phyloP scores from a whole-genome alignment of 495 filamentous ascomycete genomes.

The Trichoderma erinaceum region DNA sequence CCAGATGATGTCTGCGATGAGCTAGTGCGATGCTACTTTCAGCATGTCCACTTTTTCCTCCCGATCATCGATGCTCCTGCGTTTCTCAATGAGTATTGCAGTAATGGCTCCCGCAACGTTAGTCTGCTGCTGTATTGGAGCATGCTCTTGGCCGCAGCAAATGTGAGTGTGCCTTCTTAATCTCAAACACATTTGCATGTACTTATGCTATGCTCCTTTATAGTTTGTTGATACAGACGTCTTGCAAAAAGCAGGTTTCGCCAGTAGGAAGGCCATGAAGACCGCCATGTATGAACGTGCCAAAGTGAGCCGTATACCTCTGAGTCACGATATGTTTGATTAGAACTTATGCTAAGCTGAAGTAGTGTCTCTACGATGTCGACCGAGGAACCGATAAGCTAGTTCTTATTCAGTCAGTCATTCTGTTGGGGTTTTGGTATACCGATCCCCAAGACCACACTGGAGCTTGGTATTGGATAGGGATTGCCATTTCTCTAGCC shows the following conservation, averaged over 20 bases:
- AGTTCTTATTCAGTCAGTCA: constrained; percentile 33
- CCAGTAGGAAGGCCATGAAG: constrained; percentile 34
- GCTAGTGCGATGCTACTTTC: constrained; percentile 25
- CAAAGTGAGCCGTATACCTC: constrained; percentile 23
- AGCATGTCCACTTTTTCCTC: constrained; percentile 36
- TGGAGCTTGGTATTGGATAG: constrained; percentile 32
- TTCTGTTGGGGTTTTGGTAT: constrained; percentile 37
- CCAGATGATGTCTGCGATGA: constrained; percentile 22
- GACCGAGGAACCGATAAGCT: constrained; percentile 33
- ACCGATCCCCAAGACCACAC: constrained; percentile 33
- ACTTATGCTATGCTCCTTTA: neutral
- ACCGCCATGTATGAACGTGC: constrained; percentile 34
- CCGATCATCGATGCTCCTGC: constrained; percentile 33
- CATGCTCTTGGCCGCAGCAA: constrained; percentile 35
- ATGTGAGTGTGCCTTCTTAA: constrained; percentile 25
- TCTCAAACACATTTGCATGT: neutral
- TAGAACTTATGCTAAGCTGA: neutral
- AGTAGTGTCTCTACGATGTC: constrained; percentile 34
- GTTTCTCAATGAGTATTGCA: constrained; percentile 26
- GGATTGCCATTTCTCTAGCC: constrained; percentile 31
- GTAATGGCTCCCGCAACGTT: constrained; percentile 24
- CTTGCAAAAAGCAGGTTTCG: constrained; percentile 29
- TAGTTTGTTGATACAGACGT: constrained; percentile 28
- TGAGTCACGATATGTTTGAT: neutral
- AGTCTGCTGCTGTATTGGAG: constrained; percentile 38